Percentiles rank a stretch among this genome's conserved stretches.
phyloP scores from a whole-genome alignment of 164 flowering plant genomes.

The Vitis cinerea region DNA sequence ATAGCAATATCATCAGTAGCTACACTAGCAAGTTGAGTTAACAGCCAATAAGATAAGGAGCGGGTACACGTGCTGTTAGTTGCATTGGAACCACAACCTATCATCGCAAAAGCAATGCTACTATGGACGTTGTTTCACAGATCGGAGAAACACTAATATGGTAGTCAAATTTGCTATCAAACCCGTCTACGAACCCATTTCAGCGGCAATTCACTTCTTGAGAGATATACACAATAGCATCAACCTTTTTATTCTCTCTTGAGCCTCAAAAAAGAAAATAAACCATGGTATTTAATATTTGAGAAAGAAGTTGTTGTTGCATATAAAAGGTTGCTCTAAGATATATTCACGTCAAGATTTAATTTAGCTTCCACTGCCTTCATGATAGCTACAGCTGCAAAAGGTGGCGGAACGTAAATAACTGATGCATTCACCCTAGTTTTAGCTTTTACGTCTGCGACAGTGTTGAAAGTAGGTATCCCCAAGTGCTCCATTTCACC shows the following conservation, averaged over 20 bases:
- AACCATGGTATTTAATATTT: constrained; percentile 34
- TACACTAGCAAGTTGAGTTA: constrained; percentile 98
- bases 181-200: constrained; percentile 37
- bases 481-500: too few relatives aligned
- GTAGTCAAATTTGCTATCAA: constrained; percentile 22
- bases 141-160: constrained; percentile 16
- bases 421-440: too few relatives aligned
- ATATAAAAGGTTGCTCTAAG: background rate
- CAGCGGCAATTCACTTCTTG: constrained; percentile 24
- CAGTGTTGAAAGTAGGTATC: too few relatives aligned
- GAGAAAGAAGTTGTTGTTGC: constrained; percentile 34
- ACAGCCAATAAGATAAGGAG: constrained; percentile 89
- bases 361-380: too few relatives aligned
- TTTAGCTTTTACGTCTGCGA: too few relatives aligned
- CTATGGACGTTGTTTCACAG: constrained; percentile 79
- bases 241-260: constrained; percentile 30
- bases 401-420: too few relatives aligned
- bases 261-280: constrained; percentile 15
- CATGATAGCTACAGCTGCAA: too few relatives aligned
- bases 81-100: constrained; percentile 91
- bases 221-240: constrained; percentile 24
- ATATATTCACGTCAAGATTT: too few relatives aligned
- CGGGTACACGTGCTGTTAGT: constrained; percentile 83
- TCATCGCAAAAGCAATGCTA: constrained; percentile 82
- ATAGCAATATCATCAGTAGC: constrained; percentile 91